Evolutionary conservation across 345 rosid species (phyloP).

Genomic region (Pistacia atlantica): DNA sequence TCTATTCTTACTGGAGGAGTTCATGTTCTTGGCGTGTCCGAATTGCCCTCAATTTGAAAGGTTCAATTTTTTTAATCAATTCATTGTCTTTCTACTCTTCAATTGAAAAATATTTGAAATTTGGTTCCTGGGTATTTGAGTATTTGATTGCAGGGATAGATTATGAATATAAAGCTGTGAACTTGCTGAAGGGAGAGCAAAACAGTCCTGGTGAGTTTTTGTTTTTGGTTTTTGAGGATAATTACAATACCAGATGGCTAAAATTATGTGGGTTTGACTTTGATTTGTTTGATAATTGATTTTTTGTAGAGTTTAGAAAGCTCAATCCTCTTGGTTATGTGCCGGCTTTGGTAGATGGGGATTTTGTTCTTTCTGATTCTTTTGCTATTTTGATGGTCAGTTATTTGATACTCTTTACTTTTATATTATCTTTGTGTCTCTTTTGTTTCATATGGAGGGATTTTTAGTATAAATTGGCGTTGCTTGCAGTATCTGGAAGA

Average conservation of each 20-base stretch:
- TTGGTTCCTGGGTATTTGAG: neutral
- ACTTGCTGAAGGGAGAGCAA: slow-evolving; percentile 63
- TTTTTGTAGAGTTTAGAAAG: slow-evolving; percentile 57
- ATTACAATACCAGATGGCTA: neutral
- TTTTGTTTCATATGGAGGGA: neutral
- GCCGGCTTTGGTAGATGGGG: slow-evolving; percentile 79
- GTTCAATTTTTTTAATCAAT: slow-evolving; percentile 17
- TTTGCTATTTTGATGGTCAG: slow-evolving; percentile 68
- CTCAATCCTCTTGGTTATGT: slow-evolving; percentile 84
- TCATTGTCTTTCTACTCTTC: neutral
- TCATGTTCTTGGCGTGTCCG: slow-evolving; percentile 79
- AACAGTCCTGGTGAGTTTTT: slow-evolving; percentile 48
- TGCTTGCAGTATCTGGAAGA: slow-evolving; percentile 73
- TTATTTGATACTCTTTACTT: neutral
- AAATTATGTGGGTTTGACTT: neutral
- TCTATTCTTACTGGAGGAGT: slow-evolving; percentile 75
- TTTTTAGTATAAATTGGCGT: neutral
- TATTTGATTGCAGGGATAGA: slow-evolving; percentile 46
- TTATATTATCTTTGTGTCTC: neutral
- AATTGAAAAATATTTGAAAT: neutral
- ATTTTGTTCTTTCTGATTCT: slow-evolving; percentile 65
- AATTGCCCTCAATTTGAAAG: slow-evolving; percentile 78
- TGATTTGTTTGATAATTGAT: neutral
- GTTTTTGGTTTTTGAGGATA: neutral
- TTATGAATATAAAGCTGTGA: slow-evolving; percentile 66